These are phyloP conservation scores for Dichotomocladium elegans DNA, from an alignment of 371 early-diverging fungal species.

Conservation along the genomic window DNA sequence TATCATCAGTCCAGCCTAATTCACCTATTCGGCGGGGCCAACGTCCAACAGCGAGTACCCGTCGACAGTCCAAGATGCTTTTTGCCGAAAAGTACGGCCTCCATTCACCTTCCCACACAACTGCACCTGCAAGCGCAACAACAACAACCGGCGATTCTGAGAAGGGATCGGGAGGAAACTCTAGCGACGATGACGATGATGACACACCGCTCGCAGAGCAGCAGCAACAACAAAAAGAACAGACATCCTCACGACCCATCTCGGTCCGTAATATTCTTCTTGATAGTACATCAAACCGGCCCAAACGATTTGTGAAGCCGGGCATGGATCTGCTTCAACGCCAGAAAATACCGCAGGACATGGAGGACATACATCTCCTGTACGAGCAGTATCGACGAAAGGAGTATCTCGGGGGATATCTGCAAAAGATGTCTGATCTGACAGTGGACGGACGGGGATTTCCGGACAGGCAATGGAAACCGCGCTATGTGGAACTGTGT, in stretches of 20 bases:
- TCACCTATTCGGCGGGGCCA: slow-evolving; percentile 1
- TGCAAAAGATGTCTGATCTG: slow-evolving; percentile 58
- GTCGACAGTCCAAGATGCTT: slow-evolving; percentile 5
- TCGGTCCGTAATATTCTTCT: slow-evolving; percentile 16
- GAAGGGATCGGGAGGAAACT: slow-evolving; percentile 26
- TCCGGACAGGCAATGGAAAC: slow-evolving; percentile 50
- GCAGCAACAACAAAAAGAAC: slow-evolving; percentile 1
- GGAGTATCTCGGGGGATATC: slow-evolving; percentile 64
- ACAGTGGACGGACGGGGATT: slow-evolving; percentile 46
- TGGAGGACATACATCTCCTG: slow-evolving; percentile 24
- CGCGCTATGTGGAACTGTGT: slow-evolving; percentile 66
- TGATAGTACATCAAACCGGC: slow-evolving; percentile 8
- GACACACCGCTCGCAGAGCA: background rate
- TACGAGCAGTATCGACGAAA: slow-evolving; percentile 60
- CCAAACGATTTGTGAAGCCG: slow-evolving; percentile 17
- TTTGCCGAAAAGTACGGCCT: slow-evolving; percentile 21
- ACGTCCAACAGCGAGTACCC: slow-evolving; percentile 4
- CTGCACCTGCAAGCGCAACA: background rate
- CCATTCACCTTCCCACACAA: background rate
- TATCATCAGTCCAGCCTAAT: slow-evolving; percentile 5
- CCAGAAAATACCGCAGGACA: background rate
- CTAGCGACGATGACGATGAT: slow-evolving; percentile 19
- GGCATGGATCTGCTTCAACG: background rate
- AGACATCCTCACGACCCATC: slow-evolving; percentile 5
- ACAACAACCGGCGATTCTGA: slow-evolving; percentile 6